These are phyloP conservation scores for Gaeumannomyces sp. DNA, from an alignment of 2,329 filamentous ascomycete genomes.

Conservation along the genomic window DNA sequence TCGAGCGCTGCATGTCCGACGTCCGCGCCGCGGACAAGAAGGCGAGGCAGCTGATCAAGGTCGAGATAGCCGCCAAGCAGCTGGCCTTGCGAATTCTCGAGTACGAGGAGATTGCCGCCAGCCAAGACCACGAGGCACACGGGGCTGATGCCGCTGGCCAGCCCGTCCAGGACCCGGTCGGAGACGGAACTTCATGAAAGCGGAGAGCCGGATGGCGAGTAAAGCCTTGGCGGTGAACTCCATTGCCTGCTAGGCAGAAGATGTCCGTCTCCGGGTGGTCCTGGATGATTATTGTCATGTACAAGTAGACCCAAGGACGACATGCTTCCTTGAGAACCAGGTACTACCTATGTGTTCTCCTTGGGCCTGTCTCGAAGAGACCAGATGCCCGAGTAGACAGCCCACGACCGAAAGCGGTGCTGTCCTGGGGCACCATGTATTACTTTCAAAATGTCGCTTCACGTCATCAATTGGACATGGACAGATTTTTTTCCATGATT, in stretches of 20 bases:
- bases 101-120: conserved; percentile 38
- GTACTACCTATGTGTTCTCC: not conserved
- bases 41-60: conserved; percentile 41
- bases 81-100: conserved; percentile 46
- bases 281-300: not conserved
- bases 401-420: too few relatives aligned
- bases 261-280: too few relatives aligned
- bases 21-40: conserved; percentile 36
- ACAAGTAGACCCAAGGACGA: not conserved
- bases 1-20: conserved; percentile 40
- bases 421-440: too few relatives aligned
- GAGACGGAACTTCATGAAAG: conserved; percentile 3
- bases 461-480: too few relatives aligned
- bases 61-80: conserved; percentile 49
- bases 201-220: not conserved
- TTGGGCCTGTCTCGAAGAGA: too few relatives aligned
- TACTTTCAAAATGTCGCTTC: too few relatives aligned
- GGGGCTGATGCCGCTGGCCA: conserved; percentile 17
- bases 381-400: too few relatives aligned
- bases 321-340: too few relatives aligned
- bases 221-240: too few relatives aligned
- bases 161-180: conserved; percentile 3
- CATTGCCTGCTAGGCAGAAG: not conserved
- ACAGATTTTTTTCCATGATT: too few relatives aligned
- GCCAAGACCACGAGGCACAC: conserved; percentile 21